Percentiles rank a stretch among this genome's conserved stretches.
phyloP scores from a whole-genome alignment of 345 rosid genomes.

The Orychophragmus violaceus region DNA sequence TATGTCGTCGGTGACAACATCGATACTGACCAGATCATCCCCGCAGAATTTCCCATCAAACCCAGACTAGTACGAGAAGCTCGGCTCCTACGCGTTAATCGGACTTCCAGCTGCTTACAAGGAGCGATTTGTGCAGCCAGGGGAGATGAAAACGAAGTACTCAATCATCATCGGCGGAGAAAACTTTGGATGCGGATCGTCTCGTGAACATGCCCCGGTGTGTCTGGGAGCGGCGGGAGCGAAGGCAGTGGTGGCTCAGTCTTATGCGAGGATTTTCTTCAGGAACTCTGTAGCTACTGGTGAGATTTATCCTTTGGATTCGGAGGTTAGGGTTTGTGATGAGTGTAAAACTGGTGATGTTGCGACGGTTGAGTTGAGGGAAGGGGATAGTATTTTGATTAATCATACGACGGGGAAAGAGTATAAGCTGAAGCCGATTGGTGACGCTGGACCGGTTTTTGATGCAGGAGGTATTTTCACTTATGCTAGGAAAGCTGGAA shows the following conservation, averaged over 20 bases:
- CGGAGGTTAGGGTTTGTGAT: slow-evolving; percentile 74
- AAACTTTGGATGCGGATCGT: slow-evolving; percentile 95
- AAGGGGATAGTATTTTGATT: slow-evolving; percentile 54
- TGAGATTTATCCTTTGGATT: slow-evolving; percentile 72
- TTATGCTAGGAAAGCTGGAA: slow-evolving; percentile 72
- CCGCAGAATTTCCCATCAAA: slow-evolving; percentile 90
- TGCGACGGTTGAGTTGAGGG: slow-evolving; percentile 60
- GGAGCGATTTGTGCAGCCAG: slow-evolving; percentile 54
- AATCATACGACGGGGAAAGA: slow-evolving; percentile 85
- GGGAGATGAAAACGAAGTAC: slow-evolving; percentile 57
- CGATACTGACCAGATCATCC: slow-evolving; percentile 94
- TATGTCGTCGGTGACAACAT: slow-evolving; percentile 92
- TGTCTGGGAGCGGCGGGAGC: slow-evolving; percentile 90
- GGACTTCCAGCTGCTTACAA: slow-evolving; percentile 72
- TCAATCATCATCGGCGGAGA: slow-evolving; percentile 68
- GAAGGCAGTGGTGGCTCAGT: slow-evolving; percentile 70
- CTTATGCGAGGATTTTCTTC: slow-evolving; percentile 86
- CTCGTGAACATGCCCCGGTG: slow-evolving; percentile 94
- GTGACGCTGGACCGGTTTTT: slow-evolving; percentile 87
- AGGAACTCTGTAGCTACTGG: slow-evolving; percentile 88
- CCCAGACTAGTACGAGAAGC: slow-evolving; percentile 74
- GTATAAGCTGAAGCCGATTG: slow-evolving; percentile 70
- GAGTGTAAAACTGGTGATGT: slow-evolving; percentile 82
- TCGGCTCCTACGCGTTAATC: slow-evolving; percentile 70
- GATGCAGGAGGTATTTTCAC: slow-evolving; percentile 88